Evolutionary conservation across 1,284 basidiomycete genomes (phyloP).

Genomic region (Tylopilus sp.): DNA sequence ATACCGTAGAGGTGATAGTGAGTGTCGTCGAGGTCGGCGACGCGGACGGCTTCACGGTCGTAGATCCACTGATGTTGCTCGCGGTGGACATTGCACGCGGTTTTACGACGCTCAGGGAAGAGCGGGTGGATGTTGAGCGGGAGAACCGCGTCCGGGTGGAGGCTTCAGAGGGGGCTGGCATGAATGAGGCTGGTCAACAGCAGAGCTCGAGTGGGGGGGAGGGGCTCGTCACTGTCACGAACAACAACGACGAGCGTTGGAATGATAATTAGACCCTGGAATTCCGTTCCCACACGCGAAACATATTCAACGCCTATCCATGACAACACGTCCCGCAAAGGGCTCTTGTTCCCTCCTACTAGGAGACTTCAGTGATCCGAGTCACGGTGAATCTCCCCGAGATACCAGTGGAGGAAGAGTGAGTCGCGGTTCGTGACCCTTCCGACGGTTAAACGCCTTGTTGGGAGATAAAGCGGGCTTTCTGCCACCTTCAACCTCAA

Average conservation of each 20-base stretch:
- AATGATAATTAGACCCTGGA: background rate
- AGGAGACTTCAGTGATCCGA: no score
- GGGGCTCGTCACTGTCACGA: conserved; percentile 17
- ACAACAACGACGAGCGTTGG: conserved; percentile 17
- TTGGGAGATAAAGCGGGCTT: background rate
- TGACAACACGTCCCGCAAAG: no score
- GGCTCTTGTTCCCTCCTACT: no score
- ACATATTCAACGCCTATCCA: no score
- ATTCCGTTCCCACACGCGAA: conserved; percentile 14
- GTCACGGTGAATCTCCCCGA: no score
- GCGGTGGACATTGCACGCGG: conserved; percentile 34
- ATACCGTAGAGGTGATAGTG: conserved; percentile 19
- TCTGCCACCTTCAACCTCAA: background rate
- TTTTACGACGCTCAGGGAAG: conserved; percentile 28
- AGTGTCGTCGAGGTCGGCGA: conserved; percentile 29
- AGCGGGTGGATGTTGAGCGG: conserved; percentile 25
- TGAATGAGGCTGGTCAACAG: conserved; percentile 11
- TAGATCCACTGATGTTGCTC: conserved; percentile 36
- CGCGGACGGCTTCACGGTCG: conserved; percentile 40
- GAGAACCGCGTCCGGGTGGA: conserved; percentile 28
- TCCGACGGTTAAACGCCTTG: background rate
- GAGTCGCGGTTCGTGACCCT: background rate
- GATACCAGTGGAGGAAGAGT: no score
- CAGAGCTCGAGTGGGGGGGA: no score
- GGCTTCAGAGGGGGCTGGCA: conserved; percentile 31